These are phyloP conservation scores for Neofusicoccum kwambonambiense DNA, from an alignment of 2,329 filamentous ascomycete species.

Conservation along the genomic window DNA sequence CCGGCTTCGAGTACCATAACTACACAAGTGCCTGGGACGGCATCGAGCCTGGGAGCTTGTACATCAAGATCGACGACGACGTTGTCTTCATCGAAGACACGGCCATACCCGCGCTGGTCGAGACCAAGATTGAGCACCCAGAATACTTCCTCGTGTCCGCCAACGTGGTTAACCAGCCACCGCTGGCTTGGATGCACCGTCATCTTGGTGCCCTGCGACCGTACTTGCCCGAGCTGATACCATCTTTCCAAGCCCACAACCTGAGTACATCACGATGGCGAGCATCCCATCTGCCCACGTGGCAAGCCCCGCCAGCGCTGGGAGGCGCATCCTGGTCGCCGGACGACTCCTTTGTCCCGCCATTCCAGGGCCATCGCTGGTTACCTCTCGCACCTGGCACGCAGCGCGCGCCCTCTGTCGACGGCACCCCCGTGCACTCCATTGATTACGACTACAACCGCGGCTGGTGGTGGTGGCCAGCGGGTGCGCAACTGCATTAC, in stretches of 20 bases:
- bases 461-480: slow-evolving; percentile 50
- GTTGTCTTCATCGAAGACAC: slow-evolving; percentile 43
- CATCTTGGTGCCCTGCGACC: slow-evolving; percentile 53
- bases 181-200: slow-evolving; percentile 54
- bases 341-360: slow-evolving; percentile 25
- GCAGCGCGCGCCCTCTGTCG: slow-evolving; percentile 30
- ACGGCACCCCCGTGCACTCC: slow-evolving; percentile 47
- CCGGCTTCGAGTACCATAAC: slow-evolving; percentile 18
- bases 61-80: slow-evolving; percentile 46
- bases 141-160: slow-evolving; percentile 53
- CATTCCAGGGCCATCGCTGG: slow-evolving; percentile 51
- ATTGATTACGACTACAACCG: slow-evolving; percentile 50
- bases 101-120: slow-evolving; percentile 54
- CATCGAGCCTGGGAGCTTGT: slow-evolving; percentile 31
- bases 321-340: slow-evolving; percentile 23
- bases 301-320: slow-evolving; percentile 21
- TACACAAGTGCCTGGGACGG: slow-evolving; percentile 21
- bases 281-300: slow-evolving; percentile 39
- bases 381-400: slow-evolving; percentile 44
- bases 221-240: slow-evolving; percentile 52
- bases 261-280: slow-evolving; percentile 38
- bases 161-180: slow-evolving; percentile 59
- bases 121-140: slow-evolving; percentile 52
- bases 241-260: slow-evolving; percentile 20
- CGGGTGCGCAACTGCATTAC: slow-evolving; percentile 47